Percentiles rank a stretch among this genome's conserved stretches.
These are phyloP conservation scores for Ailanthus altissimus DNA, from an alignment of 345 rosid species.

Conservation along the genomic window DNA sequence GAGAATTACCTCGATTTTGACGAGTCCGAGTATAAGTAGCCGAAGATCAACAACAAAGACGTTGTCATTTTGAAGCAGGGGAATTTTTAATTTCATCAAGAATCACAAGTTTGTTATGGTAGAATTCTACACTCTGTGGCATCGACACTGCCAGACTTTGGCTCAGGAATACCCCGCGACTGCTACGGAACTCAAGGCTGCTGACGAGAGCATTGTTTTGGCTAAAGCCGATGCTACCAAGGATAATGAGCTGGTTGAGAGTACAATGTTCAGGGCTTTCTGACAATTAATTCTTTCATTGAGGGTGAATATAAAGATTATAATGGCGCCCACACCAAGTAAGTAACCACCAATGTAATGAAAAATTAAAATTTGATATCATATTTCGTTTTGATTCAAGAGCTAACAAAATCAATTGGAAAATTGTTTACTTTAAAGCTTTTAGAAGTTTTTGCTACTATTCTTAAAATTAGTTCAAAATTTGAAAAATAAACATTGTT, in stretches of 20 bases:
- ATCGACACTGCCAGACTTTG: conserved; percentile 91
- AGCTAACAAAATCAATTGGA: background rate
- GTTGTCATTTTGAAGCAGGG: conserved; percentile 78
- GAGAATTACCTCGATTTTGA: conserved; percentile 65
- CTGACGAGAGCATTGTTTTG: conserved; percentile 54
- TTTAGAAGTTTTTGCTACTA: background rate
- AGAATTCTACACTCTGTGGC: conserved; percentile 99
- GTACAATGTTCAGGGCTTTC: conserved; percentile 88
- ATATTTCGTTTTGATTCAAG: background rate
- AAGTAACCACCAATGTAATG: conserved; percentile 25
- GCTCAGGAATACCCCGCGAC: conserved; percentile 99
- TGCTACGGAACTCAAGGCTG: conserved; percentile 75
- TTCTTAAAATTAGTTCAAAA: background rate
- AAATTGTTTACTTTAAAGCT: background rate
- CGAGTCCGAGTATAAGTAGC: conserved; percentile 54
- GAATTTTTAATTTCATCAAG: conserved; percentile 66
- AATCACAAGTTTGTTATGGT: conserved; percentile 82
- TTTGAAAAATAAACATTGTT: background rate
- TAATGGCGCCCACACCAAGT: conserved; percentile 84
- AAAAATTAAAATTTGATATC: background rate
- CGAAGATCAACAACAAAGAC: conserved; percentile 81
- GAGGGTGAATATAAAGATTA: conserved; percentile 90
- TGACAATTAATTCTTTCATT: conserved; percentile 71
- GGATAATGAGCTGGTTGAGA: conserved; percentile 81
- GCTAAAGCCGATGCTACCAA: conserved; percentile 97